Evolutionary conservation across 164 flowering plant species (phyloP).

Genomic region (Malania oleifera): DNA sequence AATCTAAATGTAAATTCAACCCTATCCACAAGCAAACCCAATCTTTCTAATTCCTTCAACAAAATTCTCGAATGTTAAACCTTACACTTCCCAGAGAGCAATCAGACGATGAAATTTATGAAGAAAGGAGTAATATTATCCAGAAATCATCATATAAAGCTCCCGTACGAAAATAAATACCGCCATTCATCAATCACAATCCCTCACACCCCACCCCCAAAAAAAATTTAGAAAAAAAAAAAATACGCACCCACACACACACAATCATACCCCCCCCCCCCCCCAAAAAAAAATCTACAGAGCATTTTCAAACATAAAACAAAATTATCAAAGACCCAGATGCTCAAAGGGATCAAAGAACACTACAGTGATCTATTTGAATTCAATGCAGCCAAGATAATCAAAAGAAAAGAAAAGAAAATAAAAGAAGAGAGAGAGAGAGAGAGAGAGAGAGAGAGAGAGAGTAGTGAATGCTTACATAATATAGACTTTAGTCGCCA

Average conservation of each 20-base stretch:
- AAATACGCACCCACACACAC: too few relatives aligned
- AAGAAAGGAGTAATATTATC: too few relatives aligned
- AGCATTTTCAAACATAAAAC: too few relatives aligned
- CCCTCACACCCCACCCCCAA: too few relatives aligned
- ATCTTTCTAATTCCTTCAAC: too few relatives aligned
- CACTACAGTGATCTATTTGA: not conserved
- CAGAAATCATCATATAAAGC: too few relatives aligned
- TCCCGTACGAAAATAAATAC: too few relatives aligned
- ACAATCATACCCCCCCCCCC: not conserved
- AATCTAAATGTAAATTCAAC: not conserved
- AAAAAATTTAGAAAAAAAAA: too few relatives aligned
- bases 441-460: slow-evolving; percentile 5
- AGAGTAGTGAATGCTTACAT: slow-evolving; percentile 34
- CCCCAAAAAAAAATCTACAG: not conserved
- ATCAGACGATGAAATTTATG: too few relatives aligned
- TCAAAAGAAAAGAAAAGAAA: not conserved
- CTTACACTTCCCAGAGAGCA: too few relatives aligned
- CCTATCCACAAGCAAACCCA: not conserved
- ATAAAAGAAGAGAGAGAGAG: not conserved
- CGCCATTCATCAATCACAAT: too few relatives aligned
- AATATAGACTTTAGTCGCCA: slow-evolving; percentile 56
- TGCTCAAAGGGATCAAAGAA: not conserved
- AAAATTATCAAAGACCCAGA: not conserved
- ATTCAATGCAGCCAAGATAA: not conserved
- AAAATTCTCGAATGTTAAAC: too few relatives aligned